Conservation (phyloP, 75 land plant species). For the Ceratopteris richardii region DNA sequence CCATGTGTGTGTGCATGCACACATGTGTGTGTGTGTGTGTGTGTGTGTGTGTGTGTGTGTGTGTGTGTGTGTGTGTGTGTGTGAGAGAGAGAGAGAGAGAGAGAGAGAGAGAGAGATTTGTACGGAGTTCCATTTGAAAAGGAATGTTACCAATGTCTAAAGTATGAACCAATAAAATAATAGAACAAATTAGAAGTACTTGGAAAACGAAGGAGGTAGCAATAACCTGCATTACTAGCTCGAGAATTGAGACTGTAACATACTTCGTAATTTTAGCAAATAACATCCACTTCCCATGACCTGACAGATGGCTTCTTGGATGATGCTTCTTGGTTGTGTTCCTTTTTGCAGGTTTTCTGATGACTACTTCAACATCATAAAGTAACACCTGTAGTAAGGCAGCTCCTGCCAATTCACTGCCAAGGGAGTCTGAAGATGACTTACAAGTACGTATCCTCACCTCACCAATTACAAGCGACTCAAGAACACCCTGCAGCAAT, state of each 20-base stretch:
- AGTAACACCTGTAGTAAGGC: constrained; percentile 78
- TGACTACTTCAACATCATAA: constrained; percentile 70
- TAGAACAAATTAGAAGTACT: not conserved
- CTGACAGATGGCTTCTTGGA: constrained; percentile 35
- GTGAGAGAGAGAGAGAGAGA: too few relatives aligned
- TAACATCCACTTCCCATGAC: constrained; percentile 86
- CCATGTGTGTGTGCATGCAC: too few relatives aligned
- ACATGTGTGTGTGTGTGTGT: too few relatives aligned
- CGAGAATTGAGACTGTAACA: constrained; percentile 70
- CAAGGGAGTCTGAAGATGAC: constrained; percentile 54
- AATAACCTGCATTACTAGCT: constrained; percentile 66
- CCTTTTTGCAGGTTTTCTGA: constrained; percentile 33
- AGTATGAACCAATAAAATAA: too few relatives aligned
- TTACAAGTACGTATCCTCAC: constrained; percentile 66
- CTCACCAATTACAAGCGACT: constrained; percentile 81
- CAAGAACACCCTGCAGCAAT: constrained; percentile 68
- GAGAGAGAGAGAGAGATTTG: too few relatives aligned
- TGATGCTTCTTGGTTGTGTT: constrained; percentile 27
- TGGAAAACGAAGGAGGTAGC: not conserved
- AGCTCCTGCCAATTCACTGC: constrained; percentile 47
- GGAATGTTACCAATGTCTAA: too few relatives aligned
- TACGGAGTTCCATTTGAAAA: too few relatives aligned
- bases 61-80: too few relatives aligned
- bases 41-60: too few relatives aligned
- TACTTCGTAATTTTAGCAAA: constrained; percentile 73